Evolutionary conservation across 352 stramenopile genomes (phyloP).

Genomic region (Phytopythium kandeliae): DNA sequence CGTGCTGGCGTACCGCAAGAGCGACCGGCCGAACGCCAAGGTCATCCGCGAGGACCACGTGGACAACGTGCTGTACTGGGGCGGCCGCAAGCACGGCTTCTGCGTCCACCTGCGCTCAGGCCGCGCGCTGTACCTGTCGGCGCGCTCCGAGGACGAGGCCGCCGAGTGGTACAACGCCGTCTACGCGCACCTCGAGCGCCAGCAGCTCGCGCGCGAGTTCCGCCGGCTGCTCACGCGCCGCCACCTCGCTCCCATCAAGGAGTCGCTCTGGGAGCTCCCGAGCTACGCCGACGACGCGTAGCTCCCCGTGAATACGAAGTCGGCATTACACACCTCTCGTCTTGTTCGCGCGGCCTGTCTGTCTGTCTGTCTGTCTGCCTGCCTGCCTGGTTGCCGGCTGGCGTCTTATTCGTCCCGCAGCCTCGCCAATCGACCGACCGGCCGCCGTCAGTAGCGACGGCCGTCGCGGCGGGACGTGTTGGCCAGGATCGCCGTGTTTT

Average conservation of each 20-base stretch:
- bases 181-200: constrained; percentile 32
- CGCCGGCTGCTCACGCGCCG: constrained; percentile 38
- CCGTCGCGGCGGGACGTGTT: constrained; percentile 74
- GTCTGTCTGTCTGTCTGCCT: too few species aligned
- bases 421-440: background rate
- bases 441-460: constrained; percentile 43
- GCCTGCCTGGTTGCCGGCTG: too few species aligned
- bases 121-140: constrained; percentile 44
- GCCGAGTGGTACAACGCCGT: constrained; percentile 48
- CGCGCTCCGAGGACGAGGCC: constrained; percentile 43
- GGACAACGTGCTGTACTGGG: constrained; percentile 61
- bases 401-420: background rate
- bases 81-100: constrained; percentile 48
- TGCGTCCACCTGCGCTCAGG: constrained; percentile 48
- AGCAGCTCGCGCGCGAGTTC: constrained; percentile 38
- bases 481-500: constrained; percentile 73
- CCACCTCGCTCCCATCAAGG: constrained; percentile 44
- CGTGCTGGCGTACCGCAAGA: constrained; percentile 58
- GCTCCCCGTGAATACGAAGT: too few species aligned
- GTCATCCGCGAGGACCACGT: constrained; percentile 45
- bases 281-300: background rate
- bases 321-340: too few species aligned
- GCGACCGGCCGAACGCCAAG: constrained; percentile 29
- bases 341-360: too few species aligned
- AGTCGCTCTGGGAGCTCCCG: constrained; percentile 23